These are phyloP conservation scores for Aspergillus fischeri DNA, from an alignment of 2,329 filamentous ascomycete species.

Conservation along the genomic window DNA sequence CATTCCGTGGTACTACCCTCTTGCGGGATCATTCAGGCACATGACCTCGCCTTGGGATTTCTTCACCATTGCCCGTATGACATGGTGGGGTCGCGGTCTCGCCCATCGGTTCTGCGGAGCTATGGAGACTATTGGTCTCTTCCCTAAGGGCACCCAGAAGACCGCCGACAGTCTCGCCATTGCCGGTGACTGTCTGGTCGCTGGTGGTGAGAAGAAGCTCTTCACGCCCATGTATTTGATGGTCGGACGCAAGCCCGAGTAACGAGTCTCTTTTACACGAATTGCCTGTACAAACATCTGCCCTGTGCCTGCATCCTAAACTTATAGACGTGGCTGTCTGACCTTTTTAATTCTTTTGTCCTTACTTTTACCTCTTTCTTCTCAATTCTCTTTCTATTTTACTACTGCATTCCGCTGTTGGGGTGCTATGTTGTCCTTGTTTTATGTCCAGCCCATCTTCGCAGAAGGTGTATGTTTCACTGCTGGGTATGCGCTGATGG, in stretches of 20 bases:
- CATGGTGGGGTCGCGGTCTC: slow-evolving; percentile 69
- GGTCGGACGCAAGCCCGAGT: slow-evolving; percentile 78
- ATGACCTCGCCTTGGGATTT: slow-evolving; percentile 75
- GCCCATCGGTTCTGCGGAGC: slow-evolving; percentile 73
- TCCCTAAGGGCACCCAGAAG: slow-evolving; percentile 83
- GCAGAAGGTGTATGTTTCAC: slow-evolving; percentile 14
- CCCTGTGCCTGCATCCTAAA: slow-evolving; percentile 7
- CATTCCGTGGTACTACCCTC: slow-evolving; percentile 90
- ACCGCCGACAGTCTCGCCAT: slow-evolving; percentile 84
- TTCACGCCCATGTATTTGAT: slow-evolving; percentile 99
- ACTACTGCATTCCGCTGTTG: slow-evolving; percentile 17
- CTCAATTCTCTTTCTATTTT: slow-evolving; percentile 5
- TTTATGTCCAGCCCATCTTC: slow-evolving; percentile 8
- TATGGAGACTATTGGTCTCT: slow-evolving; percentile 70
- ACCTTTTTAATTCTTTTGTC: slow-evolving; percentile 15
- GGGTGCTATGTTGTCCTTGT: slow-evolving; percentile 13
- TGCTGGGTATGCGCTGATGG: slow-evolving; percentile 15
- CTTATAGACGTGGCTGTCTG: slow-evolving; percentile 18
- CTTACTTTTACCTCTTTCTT: slow-evolving; percentile 4
- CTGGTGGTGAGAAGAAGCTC: slow-evolving; percentile 81
- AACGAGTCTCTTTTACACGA: slow-evolving; percentile 11
- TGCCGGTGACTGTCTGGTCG: slow-evolving; percentile 80
- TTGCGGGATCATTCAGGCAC: slow-evolving; percentile 80
- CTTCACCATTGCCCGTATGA: slow-evolving; percentile 84
- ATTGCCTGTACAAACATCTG: slow-evolving; percentile 10